phyloP scores from a whole-genome alignment of 768 basidiomycete species.

The Jaapia argillacea region DNA sequence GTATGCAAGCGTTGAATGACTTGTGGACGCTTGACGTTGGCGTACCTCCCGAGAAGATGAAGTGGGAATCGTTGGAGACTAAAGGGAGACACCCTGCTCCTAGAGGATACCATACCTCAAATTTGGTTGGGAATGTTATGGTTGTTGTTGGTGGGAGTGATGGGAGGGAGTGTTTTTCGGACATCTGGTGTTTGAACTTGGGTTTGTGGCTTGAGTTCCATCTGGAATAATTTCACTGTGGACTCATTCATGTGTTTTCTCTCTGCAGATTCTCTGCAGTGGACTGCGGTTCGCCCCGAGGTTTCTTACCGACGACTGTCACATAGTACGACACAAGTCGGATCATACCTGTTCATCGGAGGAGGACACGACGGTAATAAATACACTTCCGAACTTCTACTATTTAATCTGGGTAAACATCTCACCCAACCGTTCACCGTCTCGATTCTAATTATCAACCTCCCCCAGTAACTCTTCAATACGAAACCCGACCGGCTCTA shows the following conservation, averaged over 20 bases:
- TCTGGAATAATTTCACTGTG: too few species aligned
- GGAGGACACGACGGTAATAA: constrained; percentile 80
- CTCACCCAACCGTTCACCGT: background rate
- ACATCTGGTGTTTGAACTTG: constrained; percentile 81
- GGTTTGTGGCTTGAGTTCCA: too few species aligned
- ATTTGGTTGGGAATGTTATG: constrained; percentile 78
- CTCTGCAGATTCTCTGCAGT: constrained; percentile 26
- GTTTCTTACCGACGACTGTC: constrained; percentile 55
- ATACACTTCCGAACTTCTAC: constrained; percentile 65
- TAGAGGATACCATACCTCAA: constrained; percentile 88
- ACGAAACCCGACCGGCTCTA: constrained; percentile 58
- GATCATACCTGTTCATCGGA: constrained; percentile 82
- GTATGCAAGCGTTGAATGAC: constrained; percentile 82
- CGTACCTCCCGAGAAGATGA: constrained; percentile 27
- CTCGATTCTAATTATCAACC: background rate
- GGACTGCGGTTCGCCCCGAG: constrained; percentile 32
- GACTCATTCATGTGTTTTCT: too few species aligned
- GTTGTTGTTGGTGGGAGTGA: constrained; percentile 88
- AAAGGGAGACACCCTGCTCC: constrained; percentile 45
- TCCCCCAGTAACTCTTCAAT: constrained; percentile 66
- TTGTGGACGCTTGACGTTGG: constrained; percentile 78
- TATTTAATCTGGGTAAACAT: constrained; percentile 83
- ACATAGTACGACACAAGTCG: constrained; percentile 84
- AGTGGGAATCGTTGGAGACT: constrained; percentile 53
- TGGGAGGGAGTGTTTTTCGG: constrained; percentile 78